These are phyloP conservation scores for Capsella rubella DNA, from an alignment of 441 rosid species.

Conservation along the genomic window DNA sequence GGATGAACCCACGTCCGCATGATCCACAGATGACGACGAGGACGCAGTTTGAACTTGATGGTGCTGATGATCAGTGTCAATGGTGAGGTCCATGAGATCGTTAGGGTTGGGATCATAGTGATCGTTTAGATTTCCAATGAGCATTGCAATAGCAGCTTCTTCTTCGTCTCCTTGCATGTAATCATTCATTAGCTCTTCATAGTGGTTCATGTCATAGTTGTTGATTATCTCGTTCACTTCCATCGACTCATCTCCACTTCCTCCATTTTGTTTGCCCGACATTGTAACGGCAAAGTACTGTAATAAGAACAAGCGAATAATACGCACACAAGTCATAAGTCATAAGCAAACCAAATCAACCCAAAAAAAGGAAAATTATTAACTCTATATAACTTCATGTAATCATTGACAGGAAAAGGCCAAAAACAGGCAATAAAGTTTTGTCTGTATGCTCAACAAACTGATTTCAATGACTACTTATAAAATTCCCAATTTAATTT, in stretches of 20 bases:
- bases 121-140: conserved; percentile 60
- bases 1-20: conserved; percentile 20
- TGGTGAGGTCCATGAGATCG: conserved; percentile 17
- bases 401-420: conserved; percentile 35
- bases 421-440: conserved; percentile 15
- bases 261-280: conserved; percentile 26
- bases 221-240: conserved; percentile 6
- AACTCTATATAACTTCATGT: neutral
- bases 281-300: conserved; percentile 65
- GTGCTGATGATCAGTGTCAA: conserved; percentile 12
- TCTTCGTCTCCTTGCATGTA: conserved; percentile 59
- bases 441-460: conserved; percentile 58
- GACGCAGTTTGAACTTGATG: conserved; percentile 33
- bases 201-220: neutral
- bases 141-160: conserved; percentile 58
- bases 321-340: neutral
- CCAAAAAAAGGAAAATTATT: neutral
- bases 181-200: conserved; percentile 6
- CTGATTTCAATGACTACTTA: conserved; percentile 25
- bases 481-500: conserved; percentile 22
- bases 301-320: neutral
- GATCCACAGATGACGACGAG: conserved; percentile 9
- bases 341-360: neutral
- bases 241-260: conserved; percentile 15
- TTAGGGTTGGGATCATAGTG: conserved; percentile 38